Evolutionary conservation across 208 protist genomes (phyloP).

Genomic region (Porcisia deanei): DNA sequence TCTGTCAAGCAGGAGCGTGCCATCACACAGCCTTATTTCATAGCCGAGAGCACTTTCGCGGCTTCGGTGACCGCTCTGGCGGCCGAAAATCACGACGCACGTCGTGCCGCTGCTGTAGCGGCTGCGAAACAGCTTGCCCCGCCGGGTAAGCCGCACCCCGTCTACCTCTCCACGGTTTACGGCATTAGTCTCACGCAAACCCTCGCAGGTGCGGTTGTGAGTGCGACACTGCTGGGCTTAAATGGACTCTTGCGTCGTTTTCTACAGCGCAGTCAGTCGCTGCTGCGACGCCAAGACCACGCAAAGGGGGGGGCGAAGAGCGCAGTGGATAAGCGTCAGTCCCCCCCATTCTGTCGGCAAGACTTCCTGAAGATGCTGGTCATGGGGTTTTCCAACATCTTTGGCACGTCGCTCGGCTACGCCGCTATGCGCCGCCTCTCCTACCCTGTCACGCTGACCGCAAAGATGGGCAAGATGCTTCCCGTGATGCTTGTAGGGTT

Average conservation of each 20-base stretch:
- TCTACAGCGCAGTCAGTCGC: neutral
- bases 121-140: neutral
- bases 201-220: conserved; percentile 24
- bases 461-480: conserved; percentile 91
- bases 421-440: conserved; percentile 78
- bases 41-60: neutral
- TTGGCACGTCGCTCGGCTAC: conserved; percentile 68
- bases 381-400: conserved; percentile 78
- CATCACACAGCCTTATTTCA: conserved; percentile 67
- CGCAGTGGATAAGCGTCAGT: neutral
- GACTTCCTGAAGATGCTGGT: conserved; percentile 37
- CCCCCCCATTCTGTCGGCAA: neutral
- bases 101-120: neutral
- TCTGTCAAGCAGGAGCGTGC: conserved; percentile 84
- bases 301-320: neutral
- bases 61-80: neutral
- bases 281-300: neutral
- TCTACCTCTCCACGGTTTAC: conserved; percentile 30
- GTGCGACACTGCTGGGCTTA: conserved; percentile 15
- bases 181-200: conserved; percentile 34
- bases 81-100: neutral
- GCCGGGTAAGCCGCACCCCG: neutral
- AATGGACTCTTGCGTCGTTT: neutral
- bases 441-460: conserved; percentile 76
- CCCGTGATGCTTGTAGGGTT: conserved; percentile 82